Base-by-base conservation (phyloP, 257 asterid species). In the Leptodermis oblonga region DNA sequence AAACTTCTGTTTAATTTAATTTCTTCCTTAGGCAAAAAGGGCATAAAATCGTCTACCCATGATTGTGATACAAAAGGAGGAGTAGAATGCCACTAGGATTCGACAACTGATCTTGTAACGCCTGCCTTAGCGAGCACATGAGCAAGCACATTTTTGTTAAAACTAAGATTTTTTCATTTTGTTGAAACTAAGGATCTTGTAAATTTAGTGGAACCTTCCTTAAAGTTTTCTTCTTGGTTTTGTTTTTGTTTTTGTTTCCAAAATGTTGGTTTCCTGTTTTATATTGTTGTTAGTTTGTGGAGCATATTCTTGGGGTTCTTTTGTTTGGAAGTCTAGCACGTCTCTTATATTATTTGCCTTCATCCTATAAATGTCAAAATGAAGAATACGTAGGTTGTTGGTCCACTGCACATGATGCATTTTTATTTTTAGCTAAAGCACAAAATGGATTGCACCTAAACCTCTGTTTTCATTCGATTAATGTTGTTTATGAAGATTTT, bases 381-480 rank as follows among this genome's bases (percentile, higher is more conserved):
- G 20, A 17, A 5, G 26, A 17, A n/a, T 22, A 49, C n/a, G 14
- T 26, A 7, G 13, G 17, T 46, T 3, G 37, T 28, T n/a, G 74
- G 70, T 62, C 74, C 78, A 52, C 70, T 62, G 74, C 74, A 68
- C 71, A 69, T 63, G 73, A 39, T 54, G 5, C 60, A 53, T 60
- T 60, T 62, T 11, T 60, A 17, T 15, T 71, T 67, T 52, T 15
- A 65, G n/a, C 31, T 31, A 49, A 20, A 20, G 22, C 53, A 13
- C 49, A 48, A 49, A 43, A 49, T 60, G 28, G 59, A 58, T 26
- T 56, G 9, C 67, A 76, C 68, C 43, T 18, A 52, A 60, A 72
- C 22, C 60, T 68, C 62, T 39, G 22, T 34, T 25, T 58, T 60
- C 28, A 48, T 14, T 58, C 31, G 46, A 63, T 42, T 13, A 36